A percentile compares a stretch with the other conserved stretches of the same genome.
phyloP scores from a whole-genome alignment of 345 rosid genomes.

The Cardamine resedifolia region DNA sequence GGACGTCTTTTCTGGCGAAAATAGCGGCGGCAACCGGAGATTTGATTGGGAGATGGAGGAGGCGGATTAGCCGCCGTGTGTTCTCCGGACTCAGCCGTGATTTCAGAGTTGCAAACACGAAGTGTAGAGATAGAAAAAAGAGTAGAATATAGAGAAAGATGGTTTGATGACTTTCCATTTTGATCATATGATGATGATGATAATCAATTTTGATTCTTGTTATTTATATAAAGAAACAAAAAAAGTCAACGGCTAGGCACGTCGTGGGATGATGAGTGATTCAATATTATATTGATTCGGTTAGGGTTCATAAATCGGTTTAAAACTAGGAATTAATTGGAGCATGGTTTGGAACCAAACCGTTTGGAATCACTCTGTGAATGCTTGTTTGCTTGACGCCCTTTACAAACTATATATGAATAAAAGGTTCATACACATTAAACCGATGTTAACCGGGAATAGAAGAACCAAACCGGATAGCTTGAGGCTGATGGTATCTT shows the following conservation, averaged over 20 bases:
- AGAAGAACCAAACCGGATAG: too few species aligned
- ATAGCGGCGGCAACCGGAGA: conserved; percentile 38
- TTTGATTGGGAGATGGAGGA: conserved; percentile 5
- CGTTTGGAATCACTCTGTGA: too few species aligned
- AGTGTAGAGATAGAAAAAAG: conserved; percentile 20
- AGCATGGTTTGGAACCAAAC: background rate
- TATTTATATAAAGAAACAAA: background rate
- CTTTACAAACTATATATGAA: too few species aligned
- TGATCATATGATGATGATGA: background rate
- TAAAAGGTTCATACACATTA: too few species aligned
- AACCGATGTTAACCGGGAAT: too few species aligned
- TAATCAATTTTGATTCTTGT: background rate
- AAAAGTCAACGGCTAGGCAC: background rate
- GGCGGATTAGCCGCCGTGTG: conserved; percentile 11
- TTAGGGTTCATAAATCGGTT: background rate
- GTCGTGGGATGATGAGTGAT: background rate
- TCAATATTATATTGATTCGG: background rate
- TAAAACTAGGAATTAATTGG: background rate
- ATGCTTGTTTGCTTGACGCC: too few species aligned
- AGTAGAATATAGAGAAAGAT: conserved; percentile 1
- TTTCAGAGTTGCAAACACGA: conserved; percentile 20
- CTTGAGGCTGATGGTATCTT: too few species aligned
- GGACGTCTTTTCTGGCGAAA: conserved; percentile 44
- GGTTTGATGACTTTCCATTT: conserved; percentile 23
- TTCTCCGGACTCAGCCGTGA: background rate